phyloP scores from a whole-genome alignment of 2,329 filamentous ascomycete species.

The Nemania bipapillata region DNA sequence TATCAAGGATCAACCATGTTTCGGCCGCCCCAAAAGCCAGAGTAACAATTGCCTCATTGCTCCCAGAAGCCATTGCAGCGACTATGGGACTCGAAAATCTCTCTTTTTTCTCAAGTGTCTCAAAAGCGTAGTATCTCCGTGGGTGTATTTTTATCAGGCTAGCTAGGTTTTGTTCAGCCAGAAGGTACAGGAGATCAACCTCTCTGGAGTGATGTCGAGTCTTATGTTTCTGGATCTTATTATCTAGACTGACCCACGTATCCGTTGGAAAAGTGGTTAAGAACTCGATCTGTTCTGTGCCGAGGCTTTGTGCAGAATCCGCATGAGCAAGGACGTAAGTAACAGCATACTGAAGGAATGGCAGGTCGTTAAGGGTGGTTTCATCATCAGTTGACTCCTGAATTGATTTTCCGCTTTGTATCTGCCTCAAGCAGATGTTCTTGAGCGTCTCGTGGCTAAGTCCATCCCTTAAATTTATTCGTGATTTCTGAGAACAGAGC shows the following conservation, averaged over 20 bases:
- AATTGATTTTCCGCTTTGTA: constrained; percentile 42
- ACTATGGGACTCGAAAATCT: constrained; percentile 22
- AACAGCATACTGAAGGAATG: constrained; percentile 61
- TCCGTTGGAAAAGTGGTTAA: constrained; percentile 6
- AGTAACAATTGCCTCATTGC: constrained; percentile 18
- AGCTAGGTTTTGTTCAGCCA: constrained; percentile 32
- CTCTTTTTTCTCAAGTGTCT: neutral
- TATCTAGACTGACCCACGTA: constrained; percentile 29
- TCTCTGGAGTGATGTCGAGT: constrained; percentile 17
- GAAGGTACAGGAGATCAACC: constrained; percentile 34
- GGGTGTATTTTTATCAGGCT: constrained; percentile 29
- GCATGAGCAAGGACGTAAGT: constrained; percentile 56
- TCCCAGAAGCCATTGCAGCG: constrained; percentile 29
- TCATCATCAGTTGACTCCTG: constrained; percentile 26
- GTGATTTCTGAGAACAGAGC: constrained; percentile 29
- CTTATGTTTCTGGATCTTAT: constrained; percentile 24
- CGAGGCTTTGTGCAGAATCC: constrained; percentile 41
- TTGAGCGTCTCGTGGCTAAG: constrained; percentile 59
- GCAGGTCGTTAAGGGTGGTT: constrained; percentile 43
- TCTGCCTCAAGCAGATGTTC: constrained; percentile 56
- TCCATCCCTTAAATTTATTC: constrained; percentile 46
- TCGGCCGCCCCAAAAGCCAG: constrained; percentile 9
- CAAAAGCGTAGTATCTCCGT: neutral
- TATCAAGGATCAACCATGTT: neutral
- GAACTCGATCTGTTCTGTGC: constrained; percentile 26